Base-by-base conservation (phyloP, 305 asterid species). In the Fraxinus sp. region DNA sequence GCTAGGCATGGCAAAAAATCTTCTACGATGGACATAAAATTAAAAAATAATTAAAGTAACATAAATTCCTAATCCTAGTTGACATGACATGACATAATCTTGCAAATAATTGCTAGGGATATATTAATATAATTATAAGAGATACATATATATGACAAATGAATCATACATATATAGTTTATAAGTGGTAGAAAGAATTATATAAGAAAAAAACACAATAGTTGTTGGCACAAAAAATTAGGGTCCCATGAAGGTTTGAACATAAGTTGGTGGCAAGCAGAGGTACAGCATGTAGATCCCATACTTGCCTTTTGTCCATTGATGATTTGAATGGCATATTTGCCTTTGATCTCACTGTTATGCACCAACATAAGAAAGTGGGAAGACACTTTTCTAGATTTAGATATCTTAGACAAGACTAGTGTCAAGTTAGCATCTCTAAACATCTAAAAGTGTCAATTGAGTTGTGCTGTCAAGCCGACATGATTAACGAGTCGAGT, bases 201-300 rank as follows among this genome's bases (percentile, higher is more conserved):
- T 71, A 37, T 52, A 22, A 71, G 71, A 52, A 30, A 10, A 18
- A 80, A 72, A 33, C 22, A 26, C 66, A 62, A 46, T 71, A 49
- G 59, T 41, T 68, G 71, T 32, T 35, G 46, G 11, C 22, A 28
- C 39, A 14, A 22, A 49, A 13, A 46, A 74, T 20, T 66, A 33
- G 87, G 78, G 84, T 24, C 79, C 82, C 83, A 44, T 83, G 66
- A 78, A 68, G 14, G 7, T 66, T 66, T 66, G 74, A 28, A 35
- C 81, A 73, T 41, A 22, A 73, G 33, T 77, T 76, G 86, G 92
- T 89, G 93, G 92, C 84, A 84, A 88, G 92, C 92, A 89, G 28
- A 86, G 78, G 82, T 78, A 83, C 88, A 92, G 90, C 94, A 90
- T 90, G 87, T 90, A 83, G 85, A 91, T 92, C 92, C 93, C 93